These are phyloP conservation scores for Ploettnerulaceae sp. DNA, from an alignment of 2,329 filamentous ascomycete genomes.

Conservation along the genomic window DNA sequence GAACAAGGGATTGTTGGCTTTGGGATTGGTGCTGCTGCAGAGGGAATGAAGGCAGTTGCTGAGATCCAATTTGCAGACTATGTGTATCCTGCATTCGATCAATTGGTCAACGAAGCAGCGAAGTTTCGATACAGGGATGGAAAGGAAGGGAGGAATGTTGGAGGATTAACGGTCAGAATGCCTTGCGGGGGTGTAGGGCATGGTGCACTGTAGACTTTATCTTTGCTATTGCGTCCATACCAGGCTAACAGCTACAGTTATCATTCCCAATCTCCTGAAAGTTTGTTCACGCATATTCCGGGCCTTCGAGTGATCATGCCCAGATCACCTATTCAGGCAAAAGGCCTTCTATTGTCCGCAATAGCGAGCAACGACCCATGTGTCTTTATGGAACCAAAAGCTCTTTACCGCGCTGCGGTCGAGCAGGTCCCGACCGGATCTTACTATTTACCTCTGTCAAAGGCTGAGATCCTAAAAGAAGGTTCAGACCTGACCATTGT, in stretches of 20 bases:
- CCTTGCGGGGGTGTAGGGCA: slow-evolving; percentile 68
- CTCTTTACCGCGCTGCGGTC: slow-evolving; percentile 66
- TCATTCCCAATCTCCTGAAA: slow-evolving; percentile 68
- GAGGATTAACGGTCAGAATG: slow-evolving; percentile 67
- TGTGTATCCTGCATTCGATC: slow-evolving; percentile 71
- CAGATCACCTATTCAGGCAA: slow-evolving; percentile 65
- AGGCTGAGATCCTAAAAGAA: slow-evolving; percentile 62
- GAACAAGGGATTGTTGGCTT: slow-evolving; percentile 96
- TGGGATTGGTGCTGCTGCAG: slow-evolving; percentile 80
- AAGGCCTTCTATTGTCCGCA: slow-evolving; percentile 59
- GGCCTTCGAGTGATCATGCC: slow-evolving; percentile 67
- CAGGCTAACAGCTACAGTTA: slow-evolving; percentile 41
- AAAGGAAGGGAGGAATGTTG: slow-evolving; percentile 49
- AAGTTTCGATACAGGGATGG: slow-evolving; percentile 67
- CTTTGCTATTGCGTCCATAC: slow-evolving; percentile 17
- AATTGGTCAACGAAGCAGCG: slow-evolving; percentile 71
- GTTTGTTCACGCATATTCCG: slow-evolving; percentile 66
- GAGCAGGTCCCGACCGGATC: slow-evolving; percentile 67
- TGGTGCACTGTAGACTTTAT: slow-evolving; percentile 52
- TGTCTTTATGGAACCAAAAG: slow-evolving; percentile 72
- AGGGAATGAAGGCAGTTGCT: slow-evolving; percentile 88
- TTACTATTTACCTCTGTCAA: slow-evolving; percentile 63
- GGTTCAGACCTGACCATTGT: slow-evolving; percentile 64
- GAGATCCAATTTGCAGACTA: slow-evolving; percentile 83
- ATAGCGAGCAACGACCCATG: slow-evolving; percentile 65